These are phyloP conservation scores for Agaricales sp. DNA, from an alignment of 1,284 basidiomycete genomes.

Conservation along the genomic window DNA sequence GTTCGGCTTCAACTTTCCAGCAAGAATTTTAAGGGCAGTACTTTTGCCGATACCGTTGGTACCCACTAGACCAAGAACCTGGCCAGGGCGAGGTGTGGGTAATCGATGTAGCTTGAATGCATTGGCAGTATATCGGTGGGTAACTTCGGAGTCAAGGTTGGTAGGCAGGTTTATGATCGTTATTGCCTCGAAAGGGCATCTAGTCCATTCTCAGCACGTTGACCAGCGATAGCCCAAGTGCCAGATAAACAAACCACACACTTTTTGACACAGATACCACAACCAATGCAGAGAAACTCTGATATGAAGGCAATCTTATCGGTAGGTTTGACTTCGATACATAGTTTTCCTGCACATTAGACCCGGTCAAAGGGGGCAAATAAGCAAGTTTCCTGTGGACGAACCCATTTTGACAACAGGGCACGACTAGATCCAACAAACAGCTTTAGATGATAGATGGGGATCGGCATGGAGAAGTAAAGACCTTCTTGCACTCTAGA, in stretches of 20 bases:
- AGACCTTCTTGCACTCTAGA: constrained; percentile 86
- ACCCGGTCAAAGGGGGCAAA: neutral
- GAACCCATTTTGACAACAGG: constrained; percentile 96
- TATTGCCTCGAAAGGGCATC: constrained; percentile 97
- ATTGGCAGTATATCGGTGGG: constrained; percentile 95
- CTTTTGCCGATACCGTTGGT: constrained; percentile 99
- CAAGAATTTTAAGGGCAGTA: constrained; percentile 90
- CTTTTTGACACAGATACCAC: constrained; percentile 99
- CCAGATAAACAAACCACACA: too few species aligned
- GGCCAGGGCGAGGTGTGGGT: constrained; percentile 89
- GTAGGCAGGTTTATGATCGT: constrained; percentile 96
- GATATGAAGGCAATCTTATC: constrained; percentile 98
- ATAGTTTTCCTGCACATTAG: constrained; percentile 71
- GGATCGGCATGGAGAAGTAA: constrained; percentile 12
- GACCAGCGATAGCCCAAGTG: too few species aligned
- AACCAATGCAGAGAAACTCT: constrained; percentile 93
- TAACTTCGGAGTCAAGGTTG: constrained; percentile 88
- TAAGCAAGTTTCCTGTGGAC: constrained; percentile 16
- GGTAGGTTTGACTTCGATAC: constrained; percentile 90
- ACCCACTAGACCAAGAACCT: constrained; percentile 91
- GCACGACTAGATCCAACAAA: constrained; percentile 62
- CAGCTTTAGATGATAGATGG: constrained; percentile 5
- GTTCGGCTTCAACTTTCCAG: constrained; percentile 93
- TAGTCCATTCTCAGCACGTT: too few species aligned
- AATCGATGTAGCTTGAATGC: constrained; percentile 96